Base-by-base conservation (phyloP, 371 early-diverging fungal genomes). In the Rhizopus arrhizus region DNA sequence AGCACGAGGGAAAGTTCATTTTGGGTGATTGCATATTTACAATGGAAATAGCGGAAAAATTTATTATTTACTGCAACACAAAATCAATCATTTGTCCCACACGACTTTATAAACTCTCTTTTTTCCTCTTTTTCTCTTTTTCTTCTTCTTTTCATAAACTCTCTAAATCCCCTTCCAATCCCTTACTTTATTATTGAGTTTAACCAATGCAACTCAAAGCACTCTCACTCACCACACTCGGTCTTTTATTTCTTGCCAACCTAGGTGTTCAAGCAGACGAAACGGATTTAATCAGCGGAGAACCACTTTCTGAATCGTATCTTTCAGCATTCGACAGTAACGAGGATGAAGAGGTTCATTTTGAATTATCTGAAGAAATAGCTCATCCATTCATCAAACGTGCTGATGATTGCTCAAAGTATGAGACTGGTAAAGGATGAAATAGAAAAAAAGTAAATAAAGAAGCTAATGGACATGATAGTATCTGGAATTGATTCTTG, bases 401-500 rank as follows among this genome's bases (percentile, higher is more conserved):
- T 48, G 66, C 53, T 15, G 70, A 65, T 40, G 59, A 56, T 43
- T 69, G 70, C 49, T 28, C 45, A 32, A 69, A 69, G 15, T 69
- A 69, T 22, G 59, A 61, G 36, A 69, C 61, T 49, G 55, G 68
- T 68, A 63, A 15, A 6, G 0, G 8, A 40, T 10, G 12, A 40
- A 40, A 40, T 10, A 40, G 11, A 38, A 38, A 38, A 38, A 38
- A 40, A 40, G 12, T 10, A 40, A 40, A 0, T 10, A 40, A 38
- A 40, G 12, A 2, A 40, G 12, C 8, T 12, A 0, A 40, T 11
- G 11, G 9, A 36, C 5, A 43, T 15, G n/a, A 43, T 59, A 79
- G 79, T 69, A 31, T 50, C 43, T 9, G 60, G 68, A 33, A 52
- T 65, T 32, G 80, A 80, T 47, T 72, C 63, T 46, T 80, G 80